Percentiles rank a stretch among this genome's conserved stretches.
Conservation (phyloP, 345 rosid genomes). For the Sisymbrium altissimum region DNA sequence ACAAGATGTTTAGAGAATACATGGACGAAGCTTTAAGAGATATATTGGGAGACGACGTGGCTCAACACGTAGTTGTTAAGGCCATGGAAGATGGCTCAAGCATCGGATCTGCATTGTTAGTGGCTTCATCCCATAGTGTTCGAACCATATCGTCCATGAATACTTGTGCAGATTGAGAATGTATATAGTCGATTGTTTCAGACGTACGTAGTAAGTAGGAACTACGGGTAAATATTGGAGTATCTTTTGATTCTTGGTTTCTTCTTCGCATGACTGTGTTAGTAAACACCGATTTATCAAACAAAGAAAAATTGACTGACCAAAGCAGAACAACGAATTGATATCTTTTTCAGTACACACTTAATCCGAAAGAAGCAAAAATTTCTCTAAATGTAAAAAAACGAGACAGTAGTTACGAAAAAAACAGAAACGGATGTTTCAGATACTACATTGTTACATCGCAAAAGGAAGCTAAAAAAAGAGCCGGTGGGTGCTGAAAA, state of each 20-base stretch:
- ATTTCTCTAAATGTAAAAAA: not conserved
- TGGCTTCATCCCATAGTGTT: constrained; percentile 22
- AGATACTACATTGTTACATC: constrained; percentile 5
- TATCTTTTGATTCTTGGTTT: not conserved
- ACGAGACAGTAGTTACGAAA: not conserved
- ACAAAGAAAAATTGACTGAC: not conserved
- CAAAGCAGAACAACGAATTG: not conserved
- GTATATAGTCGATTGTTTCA: not conserved
- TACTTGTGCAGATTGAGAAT: not conserved
- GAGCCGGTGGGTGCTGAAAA: not conserved
- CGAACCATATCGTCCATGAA: constrained; percentile 16
- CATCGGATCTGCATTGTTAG: constrained; percentile 64
- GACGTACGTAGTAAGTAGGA: not conserved
- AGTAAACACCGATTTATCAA: not conserved
- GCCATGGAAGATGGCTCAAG: constrained; percentile 85
- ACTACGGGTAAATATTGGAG: not conserved
- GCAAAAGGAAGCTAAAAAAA: constrained; percentile 5
- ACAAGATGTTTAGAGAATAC: constrained; percentile 69
- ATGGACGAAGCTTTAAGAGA: constrained; percentile 82
- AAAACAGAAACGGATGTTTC: constrained; percentile 11
- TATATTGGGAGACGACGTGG: constrained; percentile 69
- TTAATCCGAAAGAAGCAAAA: not conserved
- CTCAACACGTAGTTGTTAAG: constrained; percentile 49
- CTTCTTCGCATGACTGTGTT: not conserved
- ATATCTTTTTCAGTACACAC: not conserved